These are phyloP conservation scores for Euclidium syriacum DNA, from an alignment of 345 rosid species.

Conservation along the genomic window DNA sequence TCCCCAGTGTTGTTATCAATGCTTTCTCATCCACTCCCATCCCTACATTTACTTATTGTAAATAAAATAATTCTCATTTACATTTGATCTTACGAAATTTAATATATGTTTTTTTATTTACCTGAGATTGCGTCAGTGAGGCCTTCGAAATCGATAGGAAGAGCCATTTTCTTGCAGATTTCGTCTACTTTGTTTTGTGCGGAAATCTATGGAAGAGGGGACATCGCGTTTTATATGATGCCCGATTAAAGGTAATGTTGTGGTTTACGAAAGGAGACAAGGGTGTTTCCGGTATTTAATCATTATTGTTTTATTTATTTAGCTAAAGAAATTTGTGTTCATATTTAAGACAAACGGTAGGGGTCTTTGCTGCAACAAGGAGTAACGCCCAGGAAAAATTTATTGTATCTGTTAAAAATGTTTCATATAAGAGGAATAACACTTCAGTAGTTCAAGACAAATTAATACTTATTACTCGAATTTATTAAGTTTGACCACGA, in stretches of 20 bases:
- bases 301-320: not conserved
- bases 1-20: constrained; percentile 49
- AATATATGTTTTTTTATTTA: constrained; percentile 6
- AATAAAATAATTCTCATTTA: too few species aligned
- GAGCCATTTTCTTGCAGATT: constrained; percentile 39
- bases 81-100: too few species aligned
- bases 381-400: constrained; percentile 6
- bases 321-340: not conserved
- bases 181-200: not conserved
- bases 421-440: not conserved
- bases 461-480: not conserved
- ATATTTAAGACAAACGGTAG: not conserved
- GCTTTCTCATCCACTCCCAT: constrained; percentile 79
- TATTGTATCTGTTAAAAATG: constrained; percentile 1
- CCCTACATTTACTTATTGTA: too few species aligned
- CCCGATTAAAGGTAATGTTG: constrained; percentile 41
- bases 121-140: constrained; percentile 71
- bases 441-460: not conserved
- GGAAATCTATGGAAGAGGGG: constrained; percentile 6
- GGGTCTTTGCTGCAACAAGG: constrained; percentile 13
- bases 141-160: constrained; percentile 39
- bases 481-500: constrained; percentile 18
- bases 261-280: constrained; percentile 11
- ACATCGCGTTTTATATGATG: constrained; percentile 18
- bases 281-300: constrained; percentile 14